These are phyloP conservation scores for Helicocarpus griseus DNA, from an alignment of 2,329 filamentous ascomycete species.

Conservation along the genomic window DNA sequence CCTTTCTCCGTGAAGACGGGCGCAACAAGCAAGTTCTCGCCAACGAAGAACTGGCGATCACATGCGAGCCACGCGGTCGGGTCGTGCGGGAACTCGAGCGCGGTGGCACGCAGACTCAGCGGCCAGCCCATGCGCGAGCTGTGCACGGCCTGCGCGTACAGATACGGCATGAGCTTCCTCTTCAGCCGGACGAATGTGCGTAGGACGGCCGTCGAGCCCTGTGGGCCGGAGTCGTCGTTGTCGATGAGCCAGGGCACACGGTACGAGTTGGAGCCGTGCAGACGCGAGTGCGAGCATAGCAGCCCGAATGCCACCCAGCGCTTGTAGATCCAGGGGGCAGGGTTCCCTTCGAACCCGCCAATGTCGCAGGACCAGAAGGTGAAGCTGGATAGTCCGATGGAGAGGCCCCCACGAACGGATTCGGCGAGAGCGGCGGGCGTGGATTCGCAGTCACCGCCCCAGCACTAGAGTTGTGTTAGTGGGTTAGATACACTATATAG, in stretches of 20 bases:
- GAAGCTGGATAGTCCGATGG: constrained; percentile 50
- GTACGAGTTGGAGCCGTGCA: constrained; percentile 57
- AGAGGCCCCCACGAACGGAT: constrained; percentile 50
- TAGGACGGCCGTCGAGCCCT: too few relatives aligned
- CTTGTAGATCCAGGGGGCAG: constrained; percentile 56
- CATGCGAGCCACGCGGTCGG: constrained; percentile 53
- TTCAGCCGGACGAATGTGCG: constrained; percentile 40
- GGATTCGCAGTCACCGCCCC: constrained; percentile 60
- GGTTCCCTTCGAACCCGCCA: constrained; percentile 54
- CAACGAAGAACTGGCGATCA: constrained; percentile 60
- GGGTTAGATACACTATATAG: too few relatives aligned
- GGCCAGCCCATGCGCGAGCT: too few relatives aligned
- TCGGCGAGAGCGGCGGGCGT: constrained; percentile 59
- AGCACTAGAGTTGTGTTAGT: too few relatives aligned
- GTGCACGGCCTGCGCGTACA: too few relatives aligned
- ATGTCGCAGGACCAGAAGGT: constrained; percentile 56
- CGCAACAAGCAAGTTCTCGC: constrained; percentile 48
- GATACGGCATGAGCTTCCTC: constrained; percentile 44
- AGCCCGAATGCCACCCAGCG: constrained; percentile 60
- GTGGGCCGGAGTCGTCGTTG: constrained; percentile 49
- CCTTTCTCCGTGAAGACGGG: constrained; percentile 52
- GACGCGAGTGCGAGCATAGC: constrained; percentile 53
- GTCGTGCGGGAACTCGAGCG: constrained; percentile 57
- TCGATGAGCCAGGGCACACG: constrained; percentile 59
- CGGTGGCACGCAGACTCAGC: constrained; percentile 51